Conservation (phyloP, 257 asterid species). For the Solanum medicagineum region DNA sequence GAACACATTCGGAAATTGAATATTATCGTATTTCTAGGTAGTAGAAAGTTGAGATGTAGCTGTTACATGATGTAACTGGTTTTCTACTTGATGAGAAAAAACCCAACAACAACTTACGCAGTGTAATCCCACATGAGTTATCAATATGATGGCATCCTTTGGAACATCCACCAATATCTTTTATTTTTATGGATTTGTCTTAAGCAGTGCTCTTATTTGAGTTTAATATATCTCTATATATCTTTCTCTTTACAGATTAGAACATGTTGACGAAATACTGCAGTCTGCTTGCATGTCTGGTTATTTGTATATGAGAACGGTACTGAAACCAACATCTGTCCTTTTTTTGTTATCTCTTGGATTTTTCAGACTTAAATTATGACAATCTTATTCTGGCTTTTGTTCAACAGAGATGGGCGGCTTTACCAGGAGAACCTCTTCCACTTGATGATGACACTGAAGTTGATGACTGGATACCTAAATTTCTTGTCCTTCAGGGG, state of each 20-base stretch:
- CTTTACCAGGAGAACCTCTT: slow-evolving; percentile 87
- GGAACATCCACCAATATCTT: not conserved
- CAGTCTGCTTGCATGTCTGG: slow-evolving; percentile 81
- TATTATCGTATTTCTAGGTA: not conserved
- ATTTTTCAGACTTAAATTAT: not conserved
- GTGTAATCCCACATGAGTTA: not conserved
- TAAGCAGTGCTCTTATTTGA: not conserved
- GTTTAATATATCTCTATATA: not conserved
- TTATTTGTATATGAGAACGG: slow-evolving; percentile 70
- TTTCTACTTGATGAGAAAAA: not conserved
- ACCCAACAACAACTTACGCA: not conserved
- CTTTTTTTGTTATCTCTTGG: not conserved
- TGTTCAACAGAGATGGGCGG: slow-evolving; percentile 68
- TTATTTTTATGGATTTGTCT: not conserved
- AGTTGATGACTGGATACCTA: slow-evolving; percentile 95
- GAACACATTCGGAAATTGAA: not conserved
- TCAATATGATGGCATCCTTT: not conserved
- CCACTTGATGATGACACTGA: slow-evolving; percentile 65
- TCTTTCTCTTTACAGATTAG: slow-evolving; percentile 42
- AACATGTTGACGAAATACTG: slow-evolving; percentile 79
- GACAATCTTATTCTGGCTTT: not conserved
- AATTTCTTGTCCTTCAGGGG: slow-evolving; percentile 85
- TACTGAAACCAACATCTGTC: not conserved
- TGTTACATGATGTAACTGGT: not conserved
- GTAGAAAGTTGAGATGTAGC: not conserved